These are phyloP conservation scores for Drechslerella dactyloides DNA, from an alignment of 2,329 filamentous ascomycete species.

Conservation along the genomic window DNA sequence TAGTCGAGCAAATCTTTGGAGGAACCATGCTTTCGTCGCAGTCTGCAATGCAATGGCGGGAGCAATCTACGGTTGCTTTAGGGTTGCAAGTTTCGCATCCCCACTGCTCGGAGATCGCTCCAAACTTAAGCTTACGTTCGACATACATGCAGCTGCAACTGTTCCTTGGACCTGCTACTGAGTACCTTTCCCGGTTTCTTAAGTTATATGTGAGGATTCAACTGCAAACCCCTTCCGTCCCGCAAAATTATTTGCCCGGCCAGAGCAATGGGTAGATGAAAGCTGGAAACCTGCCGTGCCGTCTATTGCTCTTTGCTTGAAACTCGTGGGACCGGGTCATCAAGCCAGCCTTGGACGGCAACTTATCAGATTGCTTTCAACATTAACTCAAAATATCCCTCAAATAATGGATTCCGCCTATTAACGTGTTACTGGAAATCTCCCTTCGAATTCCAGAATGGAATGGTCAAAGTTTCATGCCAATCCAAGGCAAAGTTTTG, in stretches of 20 bases:
- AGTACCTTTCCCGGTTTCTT: no score
- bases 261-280: constrained; percentile 3
- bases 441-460: not conserved
- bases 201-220: constrained; percentile 2
- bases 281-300: constrained; percentile 17
- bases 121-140: no score
- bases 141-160: no score
- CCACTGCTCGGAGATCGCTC: no score
- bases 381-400: constrained; percentile 48
- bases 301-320: constrained; percentile 35
- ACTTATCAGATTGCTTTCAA: constrained; percentile 40
- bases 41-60: no score
- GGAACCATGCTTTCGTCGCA: no score
- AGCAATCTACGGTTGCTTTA: no score
- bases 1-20: no score
- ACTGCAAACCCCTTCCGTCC: constrained; percentile 12
- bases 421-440: constrained; percentile 33
- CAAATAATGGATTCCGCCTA: constrained; percentile 26
- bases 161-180: no score
- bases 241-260: constrained; percentile 49
- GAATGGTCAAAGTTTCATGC: no score
- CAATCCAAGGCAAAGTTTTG: no score
- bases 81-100: no score
- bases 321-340: constrained; percentile 34
- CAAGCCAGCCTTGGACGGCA: constrained; percentile 3